Evolutionary conservation across 768 basidiomycete genomes (phyloP).

Genomic region (Hemileccinum impolitum): DNA sequence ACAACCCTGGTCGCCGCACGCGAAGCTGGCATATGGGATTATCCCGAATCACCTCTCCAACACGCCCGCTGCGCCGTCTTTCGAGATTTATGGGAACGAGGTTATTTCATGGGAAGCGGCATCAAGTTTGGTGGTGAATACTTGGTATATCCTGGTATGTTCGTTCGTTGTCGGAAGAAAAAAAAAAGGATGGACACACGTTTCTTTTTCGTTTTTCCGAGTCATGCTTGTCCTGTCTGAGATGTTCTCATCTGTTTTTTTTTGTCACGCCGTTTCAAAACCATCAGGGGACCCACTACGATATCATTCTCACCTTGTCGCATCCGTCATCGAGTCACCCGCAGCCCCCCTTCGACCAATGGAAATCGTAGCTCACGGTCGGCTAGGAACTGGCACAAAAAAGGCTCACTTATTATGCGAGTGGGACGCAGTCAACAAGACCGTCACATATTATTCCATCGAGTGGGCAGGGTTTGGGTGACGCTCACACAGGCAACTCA

Average conservation of each 20-base stretch:
- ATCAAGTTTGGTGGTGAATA: conserved; percentile 97
- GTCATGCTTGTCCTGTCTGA: too few relatives aligned
- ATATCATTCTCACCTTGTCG: conserved; percentile 96
- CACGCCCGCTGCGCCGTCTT: conserved; percentile 79
- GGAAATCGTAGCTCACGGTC: conserved; percentile 94
- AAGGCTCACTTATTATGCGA: conserved; percentile 91
- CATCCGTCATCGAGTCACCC: conserved; percentile 71
- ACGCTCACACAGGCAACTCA: not conserved
- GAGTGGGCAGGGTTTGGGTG: conserved; percentile 90
- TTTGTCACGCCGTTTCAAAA: conserved; percentile 1
- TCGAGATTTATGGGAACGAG: conserved; percentile 75
- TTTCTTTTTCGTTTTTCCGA: not conserved
- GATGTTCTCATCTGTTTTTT: conserved; percentile 1
- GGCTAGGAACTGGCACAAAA: conserved; percentile 95
- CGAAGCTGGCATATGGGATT: conserved; percentile 71
- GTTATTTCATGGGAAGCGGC: conserved; percentile 84
- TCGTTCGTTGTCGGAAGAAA: not conserved
- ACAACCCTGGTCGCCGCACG: conserved; percentile 57
- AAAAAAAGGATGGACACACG: not conserved
- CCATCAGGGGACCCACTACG: conserved; percentile 82
- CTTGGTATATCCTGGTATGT: conserved; percentile 89
- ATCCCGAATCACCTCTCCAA: conserved; percentile 62
- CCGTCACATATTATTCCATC: conserved; percentile 73
- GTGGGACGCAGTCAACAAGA: conserved; percentile 70
- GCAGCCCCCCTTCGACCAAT: conserved; percentile 66